Percentiles rank a stretch among this genome's conserved stretches.
phyloP scores from a whole-genome alignment of 805 yeast species.

The Sungouiella blattae region DNA sequence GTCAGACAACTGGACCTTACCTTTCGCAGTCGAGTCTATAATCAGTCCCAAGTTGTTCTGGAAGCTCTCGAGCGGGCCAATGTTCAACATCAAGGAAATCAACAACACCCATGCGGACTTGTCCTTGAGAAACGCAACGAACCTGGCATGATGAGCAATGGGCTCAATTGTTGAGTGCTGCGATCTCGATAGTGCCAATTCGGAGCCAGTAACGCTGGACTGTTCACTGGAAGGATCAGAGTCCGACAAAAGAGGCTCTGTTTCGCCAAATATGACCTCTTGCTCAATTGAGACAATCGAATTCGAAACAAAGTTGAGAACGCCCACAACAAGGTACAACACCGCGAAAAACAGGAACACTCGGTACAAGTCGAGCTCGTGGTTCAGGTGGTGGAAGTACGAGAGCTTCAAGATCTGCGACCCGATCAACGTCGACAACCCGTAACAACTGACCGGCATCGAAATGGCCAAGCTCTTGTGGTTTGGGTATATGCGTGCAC shows the following conservation, averaged over 20 bases:
- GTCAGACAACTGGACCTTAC: constrained; percentile 25
- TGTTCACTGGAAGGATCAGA: constrained; percentile 10
- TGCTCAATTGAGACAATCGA: constrained; percentile 60
- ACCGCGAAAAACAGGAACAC: constrained; percentile 53
- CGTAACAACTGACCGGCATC: constrained; percentile 85
- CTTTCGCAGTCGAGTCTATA: constrained; percentile 36
- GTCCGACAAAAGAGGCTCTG: constrained; percentile 13
- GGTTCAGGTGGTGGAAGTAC: constrained; percentile 31
- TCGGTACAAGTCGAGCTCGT: constrained; percentile 42
- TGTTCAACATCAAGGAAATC: constrained; percentile 56
- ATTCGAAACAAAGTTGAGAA: constrained; percentile 60
- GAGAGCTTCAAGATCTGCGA: constrained; percentile 53
- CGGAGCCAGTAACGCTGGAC: constrained; percentile 11
- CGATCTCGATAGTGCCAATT: constrained; percentile 25
- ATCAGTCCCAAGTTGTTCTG: constrained; percentile 80
- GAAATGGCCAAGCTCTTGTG: constrained; percentile 79
- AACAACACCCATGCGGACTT: constrained; percentile 63
- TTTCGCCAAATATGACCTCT: constrained; percentile 39
- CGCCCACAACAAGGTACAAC: constrained; percentile 54
- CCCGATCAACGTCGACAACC: constrained; percentile 73
- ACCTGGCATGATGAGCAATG: constrained; percentile 32
- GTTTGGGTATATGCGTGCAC: constrained; percentile 81
- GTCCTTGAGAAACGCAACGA: constrained; percentile 44
- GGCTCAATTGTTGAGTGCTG: constrained; percentile 35
- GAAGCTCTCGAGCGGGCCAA: constrained; percentile 85